Percentiles rank a stretch among this genome's conserved stretches.
These are phyloP conservation scores for Capsicum rhomboideum DNA, from an alignment of 257 asterid species.

Conservation along the genomic window DNA sequence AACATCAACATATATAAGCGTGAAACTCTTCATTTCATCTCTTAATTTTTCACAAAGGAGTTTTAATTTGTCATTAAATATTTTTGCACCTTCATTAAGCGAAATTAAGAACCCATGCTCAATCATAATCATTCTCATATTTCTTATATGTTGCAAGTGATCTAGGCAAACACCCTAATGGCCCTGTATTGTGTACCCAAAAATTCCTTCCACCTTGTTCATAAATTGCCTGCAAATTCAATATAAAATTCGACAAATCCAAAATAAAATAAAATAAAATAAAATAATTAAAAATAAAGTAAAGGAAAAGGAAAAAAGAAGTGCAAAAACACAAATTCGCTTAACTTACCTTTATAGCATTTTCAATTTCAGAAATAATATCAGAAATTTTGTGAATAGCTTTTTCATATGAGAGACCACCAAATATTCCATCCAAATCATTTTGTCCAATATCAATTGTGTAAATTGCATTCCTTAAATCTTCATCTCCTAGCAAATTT, in stretches of 20 bases:
- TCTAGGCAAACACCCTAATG: slow-evolving; percentile 42
- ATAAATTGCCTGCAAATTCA: slow-evolving; percentile 16
- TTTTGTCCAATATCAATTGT: slow-evolving; percentile 45
- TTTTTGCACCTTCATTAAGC: slow-evolving; percentile 27
- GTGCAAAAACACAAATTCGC: background rate
- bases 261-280: background rate
- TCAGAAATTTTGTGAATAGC: slow-evolving; percentile 25
- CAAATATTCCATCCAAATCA: slow-evolving; percentile 23
- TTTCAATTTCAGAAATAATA: slow-evolving; percentile 31
- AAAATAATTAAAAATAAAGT: no score
- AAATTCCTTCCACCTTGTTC: slow-evolving; percentile 27
- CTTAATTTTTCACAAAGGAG: slow-evolving; percentile 13
- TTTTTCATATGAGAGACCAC: slow-evolving; percentile 11
- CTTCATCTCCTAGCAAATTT: slow-evolving; percentile 22
- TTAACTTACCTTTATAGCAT: slow-evolving; percentile 24
- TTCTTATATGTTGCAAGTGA: slow-evolving; percentile 15
- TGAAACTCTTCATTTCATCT: slow-evolving; percentile 11
- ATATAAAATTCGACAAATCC: no score
- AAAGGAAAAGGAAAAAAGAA: no score
- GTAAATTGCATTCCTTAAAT: slow-evolving; percentile 28
- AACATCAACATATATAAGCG: slow-evolving; percentile 34
- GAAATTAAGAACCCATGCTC: slow-evolving; percentile 26
- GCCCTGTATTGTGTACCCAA: slow-evolving; percentile 50
- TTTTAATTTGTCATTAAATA: slow-evolving; percentile 20
- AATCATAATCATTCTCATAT: slow-evolving; percentile 18